Base-by-base conservation (phyloP, 805 yeast genomes). In the Yarrowia phangngaensis region DNA sequence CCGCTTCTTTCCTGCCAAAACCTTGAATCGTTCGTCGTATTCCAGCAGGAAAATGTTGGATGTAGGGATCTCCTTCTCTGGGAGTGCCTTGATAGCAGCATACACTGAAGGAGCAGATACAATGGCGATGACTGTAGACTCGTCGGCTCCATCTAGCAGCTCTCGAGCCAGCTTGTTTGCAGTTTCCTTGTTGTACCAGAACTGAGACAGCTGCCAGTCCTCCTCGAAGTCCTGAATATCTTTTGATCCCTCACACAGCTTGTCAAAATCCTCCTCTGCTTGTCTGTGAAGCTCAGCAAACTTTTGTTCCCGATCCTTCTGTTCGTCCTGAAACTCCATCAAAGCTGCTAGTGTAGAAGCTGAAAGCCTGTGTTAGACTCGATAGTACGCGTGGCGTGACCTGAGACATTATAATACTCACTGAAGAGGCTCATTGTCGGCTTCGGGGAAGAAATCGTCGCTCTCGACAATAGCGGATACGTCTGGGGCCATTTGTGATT, bases 151-250 rank as follows among this genome's bases (percentile, higher is more conserved):
- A 26, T 80, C 84, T 11, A 87, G 64, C 31, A 87, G 68, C 6
- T 85, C 92, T 53, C 74, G 75, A 0, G 86, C 92, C 14, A 86
- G 63, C 0, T 66, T 60, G 45, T 72, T 73, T 0, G 95, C 88
- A 0, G 96, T 88, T 3, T 69, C 65, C 53, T 86, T 89, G 51
- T 74, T 68, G 60, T 86, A 88, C 70, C 97, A 88, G 66, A 88
- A 88, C 64, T 88, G 97, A 1, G 95, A 86, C 28, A 89, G 70
- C 60, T 86, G 92, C 97, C 97, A 88, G 65, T 88, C 95, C 64
- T 88, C 96, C 60, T 83, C 72, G 64, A 88, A 88, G 28, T 78
- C 71, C 47, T 81, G 85, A 64, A 89, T 89, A 15, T 79, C 75
- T 49, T 75, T 64, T 15, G 51, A 35, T 2, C 45, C 40, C 19